These are phyloP conservation scores for Pestalotiopsis sp. DNA, from an alignment of 2,329 filamentous ascomycete species.

Conservation along the genomic window DNA sequence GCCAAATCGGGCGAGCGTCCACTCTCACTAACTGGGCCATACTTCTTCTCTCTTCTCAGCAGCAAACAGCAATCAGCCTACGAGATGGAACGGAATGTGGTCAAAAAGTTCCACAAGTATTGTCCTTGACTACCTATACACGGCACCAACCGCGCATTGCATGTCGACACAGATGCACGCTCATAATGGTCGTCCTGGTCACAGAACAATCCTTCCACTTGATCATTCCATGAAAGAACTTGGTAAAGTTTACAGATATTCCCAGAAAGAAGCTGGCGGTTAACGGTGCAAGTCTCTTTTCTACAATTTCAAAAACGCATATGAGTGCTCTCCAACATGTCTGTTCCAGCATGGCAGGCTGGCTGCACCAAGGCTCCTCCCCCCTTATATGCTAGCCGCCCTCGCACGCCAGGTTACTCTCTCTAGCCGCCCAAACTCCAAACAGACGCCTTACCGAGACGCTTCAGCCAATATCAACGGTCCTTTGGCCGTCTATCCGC, in stretches of 20 bases:
- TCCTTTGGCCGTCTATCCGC: constrained; percentile 40
- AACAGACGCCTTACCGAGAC: constrained; percentile 49
- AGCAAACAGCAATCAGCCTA: too few relatives aligned
- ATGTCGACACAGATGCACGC: too few relatives aligned
- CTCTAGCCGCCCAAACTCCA: constrained; percentile 49
- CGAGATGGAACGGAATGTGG: too few relatives aligned
- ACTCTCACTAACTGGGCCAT: not conserved
- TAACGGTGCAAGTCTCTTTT: constrained; percentile 32
- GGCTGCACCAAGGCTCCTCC: not conserved
- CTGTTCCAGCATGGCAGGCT: not conserved
- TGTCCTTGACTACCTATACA: too few relatives aligned
- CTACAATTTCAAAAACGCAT: constrained; percentile 32
- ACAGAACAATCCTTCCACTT: too few relatives aligned
- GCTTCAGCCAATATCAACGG: constrained; percentile 54
- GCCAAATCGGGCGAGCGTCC: not conserved
- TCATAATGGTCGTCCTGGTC: too few relatives aligned
- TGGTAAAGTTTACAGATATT: too few relatives aligned
- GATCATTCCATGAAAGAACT: too few relatives aligned
- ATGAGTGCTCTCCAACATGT: constrained; percentile 19
- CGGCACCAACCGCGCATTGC: too few relatives aligned
- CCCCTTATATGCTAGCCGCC: constrained; percentile 33
- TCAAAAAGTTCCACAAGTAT: too few relatives aligned
- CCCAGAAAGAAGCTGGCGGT: constrained; percentile 30
- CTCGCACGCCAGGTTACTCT: constrained; percentile 30
- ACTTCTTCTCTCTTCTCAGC: too few relatives aligned